phyloP scores from a whole-genome alignment of 192 early-diverging fungal species.

The Mortierella claussenii region DNA sequence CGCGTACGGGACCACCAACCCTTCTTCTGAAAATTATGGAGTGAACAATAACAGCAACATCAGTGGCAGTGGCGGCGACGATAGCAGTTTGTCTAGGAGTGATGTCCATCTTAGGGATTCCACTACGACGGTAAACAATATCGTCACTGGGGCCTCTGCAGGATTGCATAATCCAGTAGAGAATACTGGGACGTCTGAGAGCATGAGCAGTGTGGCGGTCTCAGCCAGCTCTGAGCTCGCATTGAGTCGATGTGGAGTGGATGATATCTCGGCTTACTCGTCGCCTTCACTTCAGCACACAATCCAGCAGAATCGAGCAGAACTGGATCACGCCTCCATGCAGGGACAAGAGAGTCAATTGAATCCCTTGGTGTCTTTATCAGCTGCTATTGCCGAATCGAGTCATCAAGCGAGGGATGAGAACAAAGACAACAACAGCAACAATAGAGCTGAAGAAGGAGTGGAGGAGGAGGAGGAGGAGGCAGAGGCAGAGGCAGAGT shows the following conservation, averaged over 20 bases:
- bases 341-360: too few relatives aligned
- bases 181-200: conserved; percentile 1
- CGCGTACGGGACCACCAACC: background rate
- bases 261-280: conserved; percentile 1
- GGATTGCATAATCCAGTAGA: background rate
- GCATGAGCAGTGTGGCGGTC: conserved; percentile 6
- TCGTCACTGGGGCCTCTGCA: conserved; percentile 20
- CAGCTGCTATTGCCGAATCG: too few relatives aligned
- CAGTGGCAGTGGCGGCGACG: background rate
- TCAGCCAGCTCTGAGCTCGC: conserved; percentile 7
- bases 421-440: too few relatives aligned
- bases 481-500: conserved; percentile 5
- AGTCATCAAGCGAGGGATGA: too few relatives aligned
- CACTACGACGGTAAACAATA: conserved; percentile 14
- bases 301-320: background rate
- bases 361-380: too few relatives aligned
- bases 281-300: conserved; percentile 4
- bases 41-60: background rate
- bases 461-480: background rate
- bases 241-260: conserved; percentile 9
- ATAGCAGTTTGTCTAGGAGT: background rate
- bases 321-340: too few relatives aligned
- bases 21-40: background rate
- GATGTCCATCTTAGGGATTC: conserved; percentile 7
- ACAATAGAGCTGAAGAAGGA: background rate